A percentile compares a stretch with the other conserved stretches of the same genome.
phyloP scores from a whole-genome alignment of 2,329 filamentous ascomycete species.

The Colletotrichum sp. region DNA sequence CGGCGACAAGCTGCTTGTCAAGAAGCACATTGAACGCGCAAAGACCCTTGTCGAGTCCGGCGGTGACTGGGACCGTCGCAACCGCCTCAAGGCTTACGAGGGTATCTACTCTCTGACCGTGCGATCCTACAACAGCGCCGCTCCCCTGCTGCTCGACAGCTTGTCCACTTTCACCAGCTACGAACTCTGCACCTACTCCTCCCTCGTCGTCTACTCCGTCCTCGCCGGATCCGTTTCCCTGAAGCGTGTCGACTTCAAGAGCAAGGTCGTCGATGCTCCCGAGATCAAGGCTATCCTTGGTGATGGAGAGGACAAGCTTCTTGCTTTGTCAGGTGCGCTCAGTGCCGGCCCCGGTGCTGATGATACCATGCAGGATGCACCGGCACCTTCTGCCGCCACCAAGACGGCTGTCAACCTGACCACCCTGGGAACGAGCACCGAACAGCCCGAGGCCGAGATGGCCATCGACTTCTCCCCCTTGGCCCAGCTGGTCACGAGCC shows the following conservation, averaged over 20 bases:
- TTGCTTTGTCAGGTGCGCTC: constrained; percentile 79
- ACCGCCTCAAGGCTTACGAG: constrained; percentile 98
- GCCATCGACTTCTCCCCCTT: constrained; percentile 90
- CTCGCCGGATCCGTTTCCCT: constrained; percentile 92
- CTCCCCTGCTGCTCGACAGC: constrained; percentile 93
- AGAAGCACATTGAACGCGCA: constrained; percentile 92
- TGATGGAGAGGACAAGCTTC: constrained; percentile 84
- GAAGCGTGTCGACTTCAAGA: constrained; percentile 98
- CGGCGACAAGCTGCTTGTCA: constrained; percentile 88
- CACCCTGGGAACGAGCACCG: constrained; percentile 73
- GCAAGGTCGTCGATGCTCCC: constrained; percentile 96
- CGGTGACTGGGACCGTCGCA: constrained; percentile 97
- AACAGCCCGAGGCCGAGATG: constrained; percentile 78
- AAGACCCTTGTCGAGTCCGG: constrained; percentile 90
- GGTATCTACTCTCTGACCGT: constrained; percentile 92
- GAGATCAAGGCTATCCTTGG: constrained; percentile 98
- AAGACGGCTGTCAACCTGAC: constrained; percentile 82
- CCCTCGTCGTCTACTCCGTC: constrained; percentile 92
- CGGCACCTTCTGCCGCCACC: constrained; percentile 54
- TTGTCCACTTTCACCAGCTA: constrained; percentile 98
- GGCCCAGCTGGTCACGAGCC: constrained; percentile 83
- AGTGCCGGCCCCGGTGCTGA: constrained; percentile 84
- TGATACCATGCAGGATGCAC: constrained; percentile 70
- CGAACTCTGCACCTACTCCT: constrained; percentile 96
- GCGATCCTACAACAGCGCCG: constrained; percentile 87